These are phyloP conservation scores for Puccinia novopanici DNA, from an alignment of 1,284 basidiomycete genomes.

Conservation along the genomic window DNA sequence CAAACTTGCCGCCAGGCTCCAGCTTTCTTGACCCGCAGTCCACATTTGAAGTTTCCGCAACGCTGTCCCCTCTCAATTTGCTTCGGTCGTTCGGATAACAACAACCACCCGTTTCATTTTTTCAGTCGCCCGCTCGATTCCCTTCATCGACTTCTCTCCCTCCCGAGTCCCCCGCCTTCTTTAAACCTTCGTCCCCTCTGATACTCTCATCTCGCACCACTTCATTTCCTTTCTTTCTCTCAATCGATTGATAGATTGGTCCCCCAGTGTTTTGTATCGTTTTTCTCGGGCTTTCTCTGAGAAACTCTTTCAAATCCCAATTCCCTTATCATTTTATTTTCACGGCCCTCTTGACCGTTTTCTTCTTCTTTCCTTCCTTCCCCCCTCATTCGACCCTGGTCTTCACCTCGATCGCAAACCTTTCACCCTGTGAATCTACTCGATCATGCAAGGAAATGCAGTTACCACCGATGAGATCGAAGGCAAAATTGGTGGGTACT, in stretches of 20 bases:
- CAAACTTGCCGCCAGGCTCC: background rate
- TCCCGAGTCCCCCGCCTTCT: background rate
- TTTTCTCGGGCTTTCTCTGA: slow-evolving; percentile 10
- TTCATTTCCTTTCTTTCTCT: background rate
- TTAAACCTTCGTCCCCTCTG: background rate
- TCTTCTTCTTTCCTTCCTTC: background rate
- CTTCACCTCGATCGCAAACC: slow-evolving; percentile 1
- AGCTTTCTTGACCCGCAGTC: background rate
- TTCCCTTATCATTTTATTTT: slow-evolving; percentile 12
- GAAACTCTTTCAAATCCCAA: background rate
- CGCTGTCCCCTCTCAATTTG: background rate
- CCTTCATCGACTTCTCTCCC: background rate
- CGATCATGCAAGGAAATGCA: slow-evolving; percentile 46
- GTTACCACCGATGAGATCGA: slow-evolving; percentile 37
- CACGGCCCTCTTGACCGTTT: background rate
- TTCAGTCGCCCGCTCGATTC: background rate
- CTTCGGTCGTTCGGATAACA: slow-evolving; percentile 6
- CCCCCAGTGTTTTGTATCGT: background rate
- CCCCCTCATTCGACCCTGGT: background rate
- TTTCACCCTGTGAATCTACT: slow-evolving; percentile 13
- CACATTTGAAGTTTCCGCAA: background rate
- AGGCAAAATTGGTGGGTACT: slow-evolving; percentile 50
- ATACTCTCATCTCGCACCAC: background rate
- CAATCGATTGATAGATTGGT: slow-evolving; percentile 11
- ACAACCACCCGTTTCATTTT: background rate